Percentiles rank a stretch among this genome's conserved stretches.
Evolutionary conservation across 345 rosid genomes (phyloP).

Genomic region (Arabidopsis suecica): DNA sequence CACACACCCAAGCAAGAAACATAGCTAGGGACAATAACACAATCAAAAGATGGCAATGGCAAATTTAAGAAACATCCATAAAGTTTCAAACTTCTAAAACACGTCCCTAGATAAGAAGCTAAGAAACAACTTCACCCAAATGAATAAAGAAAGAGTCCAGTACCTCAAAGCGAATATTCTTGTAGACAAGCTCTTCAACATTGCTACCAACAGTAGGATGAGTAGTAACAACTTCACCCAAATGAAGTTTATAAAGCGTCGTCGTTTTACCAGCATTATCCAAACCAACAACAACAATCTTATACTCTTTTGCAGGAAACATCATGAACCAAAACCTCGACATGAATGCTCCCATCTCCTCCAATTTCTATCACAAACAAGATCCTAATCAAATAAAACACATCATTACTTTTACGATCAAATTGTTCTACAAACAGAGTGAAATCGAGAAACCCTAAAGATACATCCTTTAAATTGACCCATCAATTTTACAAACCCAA

Average conservation of each 20-base stretch:
- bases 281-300: slow-evolving; percentile 95
- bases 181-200: slow-evolving; percentile 95
- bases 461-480: not conserved
- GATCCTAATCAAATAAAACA: slow-evolving; percentile 8
- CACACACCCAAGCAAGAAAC: not conserved
- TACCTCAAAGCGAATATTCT: slow-evolving; percentile 95
- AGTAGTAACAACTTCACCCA: slow-evolving; percentile 96
- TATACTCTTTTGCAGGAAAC: slow-evolving; percentile 95
- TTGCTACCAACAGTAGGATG: slow-evolving; percentile 97
- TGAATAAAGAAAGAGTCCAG: not conserved
- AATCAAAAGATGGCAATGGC: not conserved
- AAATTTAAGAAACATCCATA: not conserved
- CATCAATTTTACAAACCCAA: not conserved
- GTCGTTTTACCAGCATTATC: slow-evolving; percentile 99
- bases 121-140: not conserved
- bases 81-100: not conserved
- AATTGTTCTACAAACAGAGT: not conserved
- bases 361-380: not conserved
- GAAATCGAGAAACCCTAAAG: slow-evolving; percentile 6
- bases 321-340: slow-evolving; percentile 97
- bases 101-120: not conserved
- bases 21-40: not conserved
- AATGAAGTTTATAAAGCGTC: slow-evolving; percentile 89
- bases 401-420: not conserved
- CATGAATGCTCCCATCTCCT: slow-evolving; percentile 74